phyloP scores from a whole-genome alignment of 1,284 basidiomycete species.

The Meira nashicola region DNA sequence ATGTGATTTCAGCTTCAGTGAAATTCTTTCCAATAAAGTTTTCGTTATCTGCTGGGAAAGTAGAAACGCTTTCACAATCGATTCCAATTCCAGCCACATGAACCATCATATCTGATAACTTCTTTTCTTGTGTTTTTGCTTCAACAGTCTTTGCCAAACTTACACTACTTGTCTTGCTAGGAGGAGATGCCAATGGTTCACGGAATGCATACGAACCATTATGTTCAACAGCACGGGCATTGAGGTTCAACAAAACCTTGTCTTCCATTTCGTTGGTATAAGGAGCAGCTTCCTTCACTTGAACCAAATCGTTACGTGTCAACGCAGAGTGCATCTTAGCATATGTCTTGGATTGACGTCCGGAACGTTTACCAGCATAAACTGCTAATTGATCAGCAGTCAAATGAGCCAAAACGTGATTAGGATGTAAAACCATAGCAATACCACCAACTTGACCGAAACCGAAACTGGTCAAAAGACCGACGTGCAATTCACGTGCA shows the following conservation, averaged over 20 bases:
- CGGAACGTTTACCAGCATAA: constrained; percentile 60
- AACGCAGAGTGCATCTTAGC: constrained; percentile 46
- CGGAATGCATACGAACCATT: constrained; percentile 43
- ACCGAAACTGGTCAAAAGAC: constrained; percentile 78
- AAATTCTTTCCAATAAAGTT: constrained; percentile 89
- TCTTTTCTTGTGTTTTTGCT: constrained; percentile 32
- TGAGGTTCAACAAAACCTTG: constrained; percentile 83
- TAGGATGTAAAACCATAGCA: constrained; percentile 80
- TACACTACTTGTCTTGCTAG: constrained; percentile 9
- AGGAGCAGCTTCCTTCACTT: constrained; percentile 91
- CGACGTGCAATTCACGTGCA: constrained; percentile 42
- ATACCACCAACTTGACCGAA: constrained; percentile 94
- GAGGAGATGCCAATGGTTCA: constrained; percentile 33
- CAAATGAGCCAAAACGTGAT: constrained; percentile 79
- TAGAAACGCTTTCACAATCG: constrained; percentile 76
- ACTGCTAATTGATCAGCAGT: constrained; percentile 68
- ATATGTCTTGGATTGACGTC: constrained; percentile 42
- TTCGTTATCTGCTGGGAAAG: constrained; percentile 83
- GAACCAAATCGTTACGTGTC: constrained; percentile 59
- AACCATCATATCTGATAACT: constrained; percentile 38
- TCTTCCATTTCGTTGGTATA: constrained; percentile 82
- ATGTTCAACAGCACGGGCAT: constrained; percentile 63
- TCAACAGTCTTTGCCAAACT: constrained; percentile 29
- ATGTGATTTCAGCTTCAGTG: constrained; percentile 77
- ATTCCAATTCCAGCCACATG: constrained; percentile 69